Evolutionary conservation across 495 filamentous ascomycete genomes (phyloP).

Genomic region (Niebla homalea): DNA sequence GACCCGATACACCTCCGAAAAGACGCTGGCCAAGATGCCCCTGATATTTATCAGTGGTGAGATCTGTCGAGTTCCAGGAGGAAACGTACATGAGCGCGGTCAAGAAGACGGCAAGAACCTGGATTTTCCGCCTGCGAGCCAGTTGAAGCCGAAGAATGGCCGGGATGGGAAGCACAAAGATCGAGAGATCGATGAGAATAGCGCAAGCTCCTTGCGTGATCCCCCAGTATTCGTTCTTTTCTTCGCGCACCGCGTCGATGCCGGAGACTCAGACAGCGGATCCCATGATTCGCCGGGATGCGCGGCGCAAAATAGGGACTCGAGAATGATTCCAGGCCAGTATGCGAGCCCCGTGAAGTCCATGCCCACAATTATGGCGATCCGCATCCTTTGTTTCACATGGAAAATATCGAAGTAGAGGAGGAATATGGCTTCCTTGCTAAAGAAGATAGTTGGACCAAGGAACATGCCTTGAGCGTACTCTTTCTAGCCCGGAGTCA

Average conservation of each 20-base stretch:
- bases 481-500: background rate
- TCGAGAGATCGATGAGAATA: slow-evolving; percentile 20
- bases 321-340: background rate
- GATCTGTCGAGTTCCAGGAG: too few species aligned
- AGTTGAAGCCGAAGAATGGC: slow-evolving; percentile 19
- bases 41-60: background rate
- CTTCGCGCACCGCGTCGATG: background rate
- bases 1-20: background rate
- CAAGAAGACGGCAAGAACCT: background rate
- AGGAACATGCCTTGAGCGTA: slow-evolving; percentile 1
- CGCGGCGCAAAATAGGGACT: background rate
- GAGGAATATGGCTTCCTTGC: slow-evolving; percentile 21
- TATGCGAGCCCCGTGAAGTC: slow-evolving; percentile 9
- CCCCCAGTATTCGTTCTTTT: background rate
- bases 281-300: background rate
- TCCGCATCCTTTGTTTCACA: slow-evolving; percentile 9
- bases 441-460: slow-evolving; percentile 18
- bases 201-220: slow-evolving; percentile 11
- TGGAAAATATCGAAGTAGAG: slow-evolving; percentile 21
- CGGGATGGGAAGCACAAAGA: slow-evolving; percentile 24
- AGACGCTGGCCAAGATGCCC: slow-evolving; percentile 1
- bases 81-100: slow-evolving; percentile 1
- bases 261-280: too few species aligned
- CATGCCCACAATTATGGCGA: slow-evolving; percentile 18
- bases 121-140: slow-evolving; percentile 11